Base-by-base conservation (phyloP, 1,139 yeast species). In the Sugiyamaella grinbergsii region DNA sequence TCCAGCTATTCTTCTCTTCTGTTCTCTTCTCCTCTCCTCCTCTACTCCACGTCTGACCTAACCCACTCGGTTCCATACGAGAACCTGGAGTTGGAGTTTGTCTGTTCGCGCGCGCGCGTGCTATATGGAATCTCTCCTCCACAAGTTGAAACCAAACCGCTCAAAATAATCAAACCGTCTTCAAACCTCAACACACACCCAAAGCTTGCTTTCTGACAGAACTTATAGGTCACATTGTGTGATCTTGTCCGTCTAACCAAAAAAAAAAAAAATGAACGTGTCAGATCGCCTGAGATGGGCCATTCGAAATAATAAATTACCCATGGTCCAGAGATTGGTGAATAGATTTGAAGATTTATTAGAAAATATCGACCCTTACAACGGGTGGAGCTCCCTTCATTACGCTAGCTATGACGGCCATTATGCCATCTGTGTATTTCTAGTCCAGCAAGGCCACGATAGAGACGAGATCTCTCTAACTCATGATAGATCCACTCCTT, bases 331-430 rank as follows among this genome's bases (percentile, higher is more conserved):
- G 59, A 77, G 96, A 28, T 71, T 93, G 8, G 68, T 91, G 13
- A 74, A 77, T 49, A 75, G 94, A 46, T 86, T 78, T 62, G 96
- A 97, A 0, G 86, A 83, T 33, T 73, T 90, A 42, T 72, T 94
- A 69, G 81, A 84, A 51, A 88, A 90, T 63, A 75, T 82, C 19
- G 91, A 93, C 65, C 74, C 83, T 10, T 54, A 72, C 38, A 81
- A 85, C 60, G 98, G 98, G 0, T 91, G 97, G 97, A 77, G 87
- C 38, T 86, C 89, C 47, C 74, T 91, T 44, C 98, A 91, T 68
- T 90, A 89, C 68, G 93, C 96, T 0, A 82, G 95, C 6, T 85
- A 70, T 63, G 72, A 86, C 60, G 96, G 97, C 28, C 80, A 86
- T 58, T 87, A 86, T 63, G 77, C 88, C 53, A 78, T 89, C 5